These are phyloP conservation scores for Salvia hispanica DNA, from an alignment of 257 asterid genomes.

Conservation along the genomic window DNA sequence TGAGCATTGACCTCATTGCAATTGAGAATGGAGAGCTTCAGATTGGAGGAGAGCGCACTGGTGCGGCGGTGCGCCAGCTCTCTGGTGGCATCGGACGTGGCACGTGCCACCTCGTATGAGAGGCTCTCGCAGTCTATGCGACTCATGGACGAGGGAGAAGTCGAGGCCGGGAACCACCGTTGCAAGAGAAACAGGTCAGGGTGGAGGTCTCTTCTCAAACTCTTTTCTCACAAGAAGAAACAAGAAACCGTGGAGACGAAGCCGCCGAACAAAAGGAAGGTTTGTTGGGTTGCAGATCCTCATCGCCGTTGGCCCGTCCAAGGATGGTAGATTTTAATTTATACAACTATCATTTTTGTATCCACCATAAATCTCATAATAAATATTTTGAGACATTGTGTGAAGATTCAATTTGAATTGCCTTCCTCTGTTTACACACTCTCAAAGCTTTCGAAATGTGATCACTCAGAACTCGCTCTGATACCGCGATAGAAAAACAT, in stretches of 20 bases:
- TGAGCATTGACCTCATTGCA: background rate
- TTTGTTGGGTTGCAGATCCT: constrained; percentile 41
- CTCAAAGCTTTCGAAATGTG: too few relatives aligned
- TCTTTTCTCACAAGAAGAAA: constrained; percentile 32
- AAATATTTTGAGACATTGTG: too few relatives aligned
- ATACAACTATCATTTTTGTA: background rate
- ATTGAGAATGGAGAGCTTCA: constrained; percentile 26
- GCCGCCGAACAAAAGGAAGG: constrained; percentile 22
- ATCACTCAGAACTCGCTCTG: too few relatives aligned
- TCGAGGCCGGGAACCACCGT: background rate
- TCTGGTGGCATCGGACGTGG: constrained; percentile 13
- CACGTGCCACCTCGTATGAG: constrained; percentile 26
- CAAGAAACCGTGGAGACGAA: background rate
- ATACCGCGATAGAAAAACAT: too few relatives aligned
- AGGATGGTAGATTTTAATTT: constrained; percentile 31
- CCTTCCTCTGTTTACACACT: too few relatives aligned
- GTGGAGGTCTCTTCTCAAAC: constrained; percentile 29
- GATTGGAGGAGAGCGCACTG: constrained; percentile 27
- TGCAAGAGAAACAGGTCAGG: constrained; percentile 8
- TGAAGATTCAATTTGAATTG: too few relatives aligned
- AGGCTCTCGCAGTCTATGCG: constrained; percentile 40
- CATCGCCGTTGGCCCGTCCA: constrained; percentile 49
- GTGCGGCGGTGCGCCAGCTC: constrained; percentile 32
- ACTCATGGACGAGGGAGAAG: background rate
- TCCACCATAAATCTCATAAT: too few relatives aligned